phyloP scores from a whole-genome alignment of 2,329 filamentous ascomycete genomes.

The Diaporthe ampelina region DNA sequence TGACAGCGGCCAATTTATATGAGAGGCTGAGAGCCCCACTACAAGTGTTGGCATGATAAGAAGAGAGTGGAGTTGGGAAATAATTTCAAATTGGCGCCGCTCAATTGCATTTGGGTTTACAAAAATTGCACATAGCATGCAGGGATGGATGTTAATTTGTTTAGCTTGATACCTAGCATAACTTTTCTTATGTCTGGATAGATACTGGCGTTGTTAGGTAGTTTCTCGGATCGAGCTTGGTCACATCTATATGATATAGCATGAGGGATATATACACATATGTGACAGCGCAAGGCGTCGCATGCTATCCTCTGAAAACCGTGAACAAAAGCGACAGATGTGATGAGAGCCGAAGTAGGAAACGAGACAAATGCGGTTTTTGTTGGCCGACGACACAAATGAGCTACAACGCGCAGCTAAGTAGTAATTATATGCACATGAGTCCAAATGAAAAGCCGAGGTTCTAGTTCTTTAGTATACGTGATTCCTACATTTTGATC shows the following conservation, averaged over 20 bases:
- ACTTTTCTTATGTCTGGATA: constrained; percentile 2
- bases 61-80: not conserved
- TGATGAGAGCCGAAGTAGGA: not conserved
- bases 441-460: too few species aligned
- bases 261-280: not conserved
- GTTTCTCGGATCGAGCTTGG: constrained; percentile 7
- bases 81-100: not conserved
- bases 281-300: not conserved
- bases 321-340: not conserved
- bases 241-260: not conserved
- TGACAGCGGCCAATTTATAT: constrained; percentile 20
- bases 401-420: too few species aligned
- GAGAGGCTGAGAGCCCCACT: not conserved
- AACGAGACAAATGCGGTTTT: too few species aligned
- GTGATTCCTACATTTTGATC: too few species aligned
- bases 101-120: not conserved
- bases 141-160: not conserved
- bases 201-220: constrained; percentile 11
- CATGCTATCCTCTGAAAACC: not conserved
- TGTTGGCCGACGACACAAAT: too few species aligned
- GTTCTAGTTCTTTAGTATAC: too few species aligned
- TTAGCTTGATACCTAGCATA: not conserved
- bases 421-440: too few species aligned
- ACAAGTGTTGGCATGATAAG: not conserved
- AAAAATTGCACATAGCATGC: constrained; percentile 11